Conservation (phyloP, 371 early-diverging fungal species). For the Batkoa obscura region DNA sequence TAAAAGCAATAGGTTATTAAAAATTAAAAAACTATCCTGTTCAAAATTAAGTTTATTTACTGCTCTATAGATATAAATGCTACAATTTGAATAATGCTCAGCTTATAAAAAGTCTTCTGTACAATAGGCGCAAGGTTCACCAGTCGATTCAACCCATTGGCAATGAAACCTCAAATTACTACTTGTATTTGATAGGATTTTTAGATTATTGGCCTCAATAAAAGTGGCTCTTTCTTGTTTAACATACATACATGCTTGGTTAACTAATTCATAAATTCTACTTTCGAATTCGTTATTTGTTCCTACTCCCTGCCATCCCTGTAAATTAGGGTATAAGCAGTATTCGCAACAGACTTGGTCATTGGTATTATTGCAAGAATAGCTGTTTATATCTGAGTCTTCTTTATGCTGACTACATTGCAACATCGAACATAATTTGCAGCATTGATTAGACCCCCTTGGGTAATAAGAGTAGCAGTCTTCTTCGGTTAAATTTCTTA, state of each 20-base stretch:
- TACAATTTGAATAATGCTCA: too few relatives aligned
- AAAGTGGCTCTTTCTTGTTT: neutral
- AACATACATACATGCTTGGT: neutral
- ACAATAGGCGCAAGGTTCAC: neutral
- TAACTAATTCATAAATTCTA: neutral
- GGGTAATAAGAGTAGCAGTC: too few relatives aligned
- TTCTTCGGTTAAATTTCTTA: too few relatives aligned
- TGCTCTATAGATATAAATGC: too few relatives aligned
- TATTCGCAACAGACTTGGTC: neutral
- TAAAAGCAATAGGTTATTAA: too few relatives aligned
- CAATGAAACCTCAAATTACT: neutral
- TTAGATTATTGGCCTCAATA: neutral
- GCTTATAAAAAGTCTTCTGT: conserved; percentile 2
- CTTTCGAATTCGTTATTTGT: neutral
- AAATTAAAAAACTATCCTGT: too few relatives aligned
- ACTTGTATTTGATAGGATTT: neutral
- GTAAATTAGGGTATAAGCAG: neutral
- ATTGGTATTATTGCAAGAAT: neutral
- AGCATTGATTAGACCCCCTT: neutral
- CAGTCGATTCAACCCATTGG: conserved; percentile 3
- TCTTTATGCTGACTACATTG: neutral
- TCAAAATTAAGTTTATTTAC: too few relatives aligned
- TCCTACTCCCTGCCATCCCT: neutral
- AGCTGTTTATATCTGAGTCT: too few relatives aligned
- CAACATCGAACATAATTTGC: neutral